Conservation (phyloP, 768 basidiomycete genomes). For the Mycena sanguinolenta region DNA sequence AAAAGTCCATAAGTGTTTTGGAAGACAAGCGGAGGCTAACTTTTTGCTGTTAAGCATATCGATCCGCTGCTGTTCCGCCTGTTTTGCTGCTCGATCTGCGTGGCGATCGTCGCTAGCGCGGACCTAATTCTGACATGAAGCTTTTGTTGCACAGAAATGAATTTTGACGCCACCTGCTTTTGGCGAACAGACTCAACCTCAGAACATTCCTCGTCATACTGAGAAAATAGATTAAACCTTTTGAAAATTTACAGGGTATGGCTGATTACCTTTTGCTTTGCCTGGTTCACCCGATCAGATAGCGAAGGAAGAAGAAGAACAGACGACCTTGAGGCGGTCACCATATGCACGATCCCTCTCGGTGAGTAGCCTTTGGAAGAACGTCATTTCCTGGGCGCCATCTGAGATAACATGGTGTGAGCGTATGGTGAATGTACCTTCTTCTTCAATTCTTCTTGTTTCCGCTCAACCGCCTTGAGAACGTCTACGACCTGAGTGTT, state of each 20-base stretch:
- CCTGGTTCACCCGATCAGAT: slow-evolving; percentile 51
- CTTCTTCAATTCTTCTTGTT: slow-evolving; percentile 76
- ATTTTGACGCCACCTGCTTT: slow-evolving; percentile 73
- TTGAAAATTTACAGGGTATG: slow-evolving; percentile 3
- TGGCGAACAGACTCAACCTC: slow-evolving; percentile 82
- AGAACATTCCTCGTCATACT: slow-evolving; percentile 86
- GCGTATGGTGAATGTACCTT: slow-evolving; percentile 58
- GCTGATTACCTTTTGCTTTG: slow-evolving; percentile 69
- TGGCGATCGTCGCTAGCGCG: slow-evolving; percentile 81
- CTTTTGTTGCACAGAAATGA: slow-evolving; percentile 23
- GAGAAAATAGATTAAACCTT: slow-evolving; percentile 29
- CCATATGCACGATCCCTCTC: slow-evolving; percentile 78
- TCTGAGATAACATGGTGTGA: slow-evolving; percentile 23
- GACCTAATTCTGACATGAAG: slow-evolving; percentile 55
- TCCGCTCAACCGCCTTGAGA: slow-evolving; percentile 70
- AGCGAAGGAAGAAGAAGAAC: slow-evolving; percentile 22
- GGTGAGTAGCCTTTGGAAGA: slow-evolving; percentile 77
- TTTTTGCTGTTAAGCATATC: slow-evolving; percentile 90
- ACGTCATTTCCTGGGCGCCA: slow-evolving; percentile 68
- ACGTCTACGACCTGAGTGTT: slow-evolving; percentile 73
- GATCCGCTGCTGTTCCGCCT: slow-evolving; percentile 79
- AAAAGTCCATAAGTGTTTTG: slow-evolving; percentile 14
- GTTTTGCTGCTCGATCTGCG: slow-evolving; percentile 78
- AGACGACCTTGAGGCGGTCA: slow-evolving; percentile 77
- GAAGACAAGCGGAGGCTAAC: slow-evolving; percentile 52